Percentiles rank a stretch among this genome's conserved stretches.
phyloP scores from a whole-genome alignment of 192 early-diverging fungal species.

The Coemansia sp. region DNA sequence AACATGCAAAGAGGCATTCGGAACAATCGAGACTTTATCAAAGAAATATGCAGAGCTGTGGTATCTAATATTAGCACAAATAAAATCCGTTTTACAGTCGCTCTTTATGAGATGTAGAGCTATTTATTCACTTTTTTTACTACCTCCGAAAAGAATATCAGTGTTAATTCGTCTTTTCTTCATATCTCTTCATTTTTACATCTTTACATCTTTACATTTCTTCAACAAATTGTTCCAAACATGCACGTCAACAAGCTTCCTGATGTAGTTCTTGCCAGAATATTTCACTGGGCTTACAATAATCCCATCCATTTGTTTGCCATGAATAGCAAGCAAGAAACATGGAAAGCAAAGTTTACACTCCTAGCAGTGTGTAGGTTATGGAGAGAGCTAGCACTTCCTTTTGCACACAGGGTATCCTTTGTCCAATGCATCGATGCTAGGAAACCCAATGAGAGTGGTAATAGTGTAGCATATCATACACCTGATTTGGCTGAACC shows the following conservation, averaged over 20 bases:
- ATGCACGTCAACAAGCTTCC: too few relatives aligned
- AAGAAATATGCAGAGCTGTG: too few relatives aligned
- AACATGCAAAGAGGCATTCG: too few relatives aligned
- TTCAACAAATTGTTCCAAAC: too few relatives aligned
- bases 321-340: neutral
- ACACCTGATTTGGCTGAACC: neutral
- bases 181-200: neutral
- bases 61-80: too few relatives aligned
- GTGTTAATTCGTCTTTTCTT: neutral
- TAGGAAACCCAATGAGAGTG: neutral
- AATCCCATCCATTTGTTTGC: neutral
- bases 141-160: neutral
- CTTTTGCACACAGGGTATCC: neutral
- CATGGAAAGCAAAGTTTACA: neutral
- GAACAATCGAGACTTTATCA: too few relatives aligned
- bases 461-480: neutral
- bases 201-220: neutral
- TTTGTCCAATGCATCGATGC: neutral
- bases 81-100: neutral
- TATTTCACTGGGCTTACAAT: neutral
- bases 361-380: neutral
- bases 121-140: neutral
- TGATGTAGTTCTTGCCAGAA: neutral
- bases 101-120: too few relatives aligned
- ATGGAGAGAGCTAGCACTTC: constrained; percentile 2